Percentiles rank a stretch among this genome's conserved stretches.
phyloP scores from a whole-genome alignment of 805 yeast genomes.

The Pichia paraexigua region DNA sequence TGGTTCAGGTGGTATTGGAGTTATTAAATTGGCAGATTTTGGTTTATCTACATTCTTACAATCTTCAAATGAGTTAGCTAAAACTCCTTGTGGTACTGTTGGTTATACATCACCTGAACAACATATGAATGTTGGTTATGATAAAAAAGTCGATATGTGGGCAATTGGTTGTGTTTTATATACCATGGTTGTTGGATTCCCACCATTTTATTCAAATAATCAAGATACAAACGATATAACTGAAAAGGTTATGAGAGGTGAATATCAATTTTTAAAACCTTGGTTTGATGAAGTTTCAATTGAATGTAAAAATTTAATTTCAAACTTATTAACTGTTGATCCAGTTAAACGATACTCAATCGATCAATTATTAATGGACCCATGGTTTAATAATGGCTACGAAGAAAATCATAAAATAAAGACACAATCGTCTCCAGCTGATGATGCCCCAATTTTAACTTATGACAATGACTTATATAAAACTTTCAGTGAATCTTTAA shows the following conservation, averaged over 20 bases:
- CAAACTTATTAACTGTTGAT: conserved; percentile 58
- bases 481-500: conserved; percentile 21
- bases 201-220: conserved; percentile 64
- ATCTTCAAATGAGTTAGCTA: conserved; percentile 34
- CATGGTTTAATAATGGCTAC: conserved; percentile 46
- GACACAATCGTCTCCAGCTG: conserved; percentile 17
- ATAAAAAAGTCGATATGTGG: conserved; percentile 67
- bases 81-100: conserved; percentile 72
- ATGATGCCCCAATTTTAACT: conserved; percentile 24
- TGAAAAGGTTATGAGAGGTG: conserved; percentile 61
- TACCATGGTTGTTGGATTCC: conserved; percentile 64
- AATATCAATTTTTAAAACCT: conserved; percentile 65
- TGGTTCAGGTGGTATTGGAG: conserved; percentile 61
- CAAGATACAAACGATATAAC: conserved; percentile 51
- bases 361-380: conserved; percentile 59
- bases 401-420: conserved; percentile 14
- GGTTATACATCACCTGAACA: conserved; percentile 74
- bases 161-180: conserved; percentile 65
- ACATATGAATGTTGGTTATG: conserved; percentile 49
- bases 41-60: conserved; percentile 54
- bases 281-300: conserved; percentile 83
- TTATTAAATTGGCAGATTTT: conserved; percentile 60
- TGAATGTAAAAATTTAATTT: conserved; percentile 64
- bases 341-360: conserved; percentile 62
- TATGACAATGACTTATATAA: conserved; percentile 23